A percentile compares a stretch with the other conserved stretches of the same genome.
These are phyloP conservation scores for Fraxinus greggii DNA, from an alignment of 305 asterid genomes.

Conservation along the genomic window DNA sequence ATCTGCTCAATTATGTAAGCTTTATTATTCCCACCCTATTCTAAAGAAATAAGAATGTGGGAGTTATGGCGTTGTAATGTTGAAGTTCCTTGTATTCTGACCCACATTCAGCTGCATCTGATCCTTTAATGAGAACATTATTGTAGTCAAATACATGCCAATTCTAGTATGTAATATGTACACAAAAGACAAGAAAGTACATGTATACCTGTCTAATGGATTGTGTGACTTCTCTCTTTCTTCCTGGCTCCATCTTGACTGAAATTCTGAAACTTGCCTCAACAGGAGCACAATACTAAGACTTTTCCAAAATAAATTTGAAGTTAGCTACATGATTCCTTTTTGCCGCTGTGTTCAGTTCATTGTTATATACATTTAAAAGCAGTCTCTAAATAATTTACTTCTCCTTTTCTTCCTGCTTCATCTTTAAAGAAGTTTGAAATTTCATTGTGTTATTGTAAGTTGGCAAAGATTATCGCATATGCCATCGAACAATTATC, in stretches of 20 bases:
- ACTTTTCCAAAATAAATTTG: not conserved
- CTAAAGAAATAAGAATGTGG: not conserved
- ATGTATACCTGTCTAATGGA: not conserved
- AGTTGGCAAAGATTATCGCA: not conserved
- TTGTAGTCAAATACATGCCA: not conserved
- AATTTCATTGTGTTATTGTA: not conserved
- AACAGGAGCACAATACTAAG: not conserved
- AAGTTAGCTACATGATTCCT: not conserved
- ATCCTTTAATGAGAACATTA: not conserved
- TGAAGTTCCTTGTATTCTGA: not conserved
- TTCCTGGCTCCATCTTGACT: not conserved
- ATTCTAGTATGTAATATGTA: not conserved
- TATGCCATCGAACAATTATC: not conserved
- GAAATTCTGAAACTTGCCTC: not conserved
- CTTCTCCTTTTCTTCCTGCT: not conserved
- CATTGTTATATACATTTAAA: not conserved
- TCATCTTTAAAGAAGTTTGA: not conserved
- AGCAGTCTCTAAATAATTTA: not conserved
- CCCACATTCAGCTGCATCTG: not conserved
- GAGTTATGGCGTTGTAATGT: not conserved
- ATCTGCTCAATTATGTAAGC: not conserved
- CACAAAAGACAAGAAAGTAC: not conserved
- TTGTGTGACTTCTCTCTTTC: not conserved
- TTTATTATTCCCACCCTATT: not conserved
- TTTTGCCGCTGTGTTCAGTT: not conserved